Evolutionary conservation across 2,329 filamentous ascomycete genomes (phyloP), one percentile per base, ranked within the genome.

Genomic region (Arthrobotrys pseudoclavata): DNA sequence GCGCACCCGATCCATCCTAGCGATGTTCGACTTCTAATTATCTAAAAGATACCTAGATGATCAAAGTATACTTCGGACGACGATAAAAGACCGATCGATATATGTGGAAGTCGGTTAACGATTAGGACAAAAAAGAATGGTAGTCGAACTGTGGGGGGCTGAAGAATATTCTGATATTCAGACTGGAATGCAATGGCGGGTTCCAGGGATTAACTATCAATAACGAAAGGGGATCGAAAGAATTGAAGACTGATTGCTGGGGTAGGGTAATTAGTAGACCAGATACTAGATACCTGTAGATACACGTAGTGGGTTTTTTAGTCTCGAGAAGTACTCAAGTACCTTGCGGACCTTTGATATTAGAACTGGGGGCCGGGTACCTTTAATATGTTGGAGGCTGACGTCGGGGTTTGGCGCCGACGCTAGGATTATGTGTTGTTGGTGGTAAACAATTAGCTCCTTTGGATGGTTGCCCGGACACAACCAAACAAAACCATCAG

Each of bases 1-100:
- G 26, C 74, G 74, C 50, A 70, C 74, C 61, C 74, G 74, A 60
- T 77, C 74, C 74, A 77, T 77, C 13, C 15, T 68, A 26, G 26
- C n/a, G 20, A 10, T 50, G 20, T n/a, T 24, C 29, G 13, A 50
- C 24, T 31, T 37, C 48, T 15, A 31, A 48, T 24, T 55, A 24
- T 29, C 26, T 22, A 12, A 42, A 9, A 20, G 64, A 34, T 34
- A 26, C 20, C 15, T 29, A 57, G 13, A 57, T 26, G 37, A 48
- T 37, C 31, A 53, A 45, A 53, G 18, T 40, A 5, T 45, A 63
- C 20, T 37, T 20, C n/a, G n/a, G 42, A 70, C 40, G 22, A 37
- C 40, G 57, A 50, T 20, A 47, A 40, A 24, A 60, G 34, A 31
- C 37, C 9, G 52, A 37, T 52, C 60, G 34, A 20, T 76, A 66